A percentile compares a stretch with the other conserved stretches of the same genome.
Evolutionary conservation across 208 protist genomes (phyloP).

Genomic region (Zelonia costaricensis): DNA sequence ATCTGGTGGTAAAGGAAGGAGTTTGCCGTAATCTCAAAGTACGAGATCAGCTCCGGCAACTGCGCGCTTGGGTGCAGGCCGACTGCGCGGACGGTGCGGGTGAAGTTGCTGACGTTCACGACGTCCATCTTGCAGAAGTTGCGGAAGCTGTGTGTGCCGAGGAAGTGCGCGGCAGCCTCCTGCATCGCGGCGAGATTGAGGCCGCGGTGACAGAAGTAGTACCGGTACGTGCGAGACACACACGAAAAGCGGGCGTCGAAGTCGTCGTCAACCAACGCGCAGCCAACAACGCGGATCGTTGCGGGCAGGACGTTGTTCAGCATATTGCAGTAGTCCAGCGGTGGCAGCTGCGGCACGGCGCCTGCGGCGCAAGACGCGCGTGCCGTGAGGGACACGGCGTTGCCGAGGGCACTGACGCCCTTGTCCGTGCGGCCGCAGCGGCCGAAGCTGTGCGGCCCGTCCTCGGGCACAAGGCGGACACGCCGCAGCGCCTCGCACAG

Average conservation of each 20-base stretch:
- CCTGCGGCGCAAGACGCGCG: slow-evolving; percentile 57
- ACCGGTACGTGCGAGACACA: slow-evolving; percentile 90
- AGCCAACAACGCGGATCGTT: slow-evolving; percentile 95
- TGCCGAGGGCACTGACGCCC: slow-evolving; percentile 87
- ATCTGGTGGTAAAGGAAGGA: slow-evolving; percentile 98
- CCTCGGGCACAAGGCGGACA: slow-evolving; percentile 59
- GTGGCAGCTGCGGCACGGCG: slow-evolving; percentile 34
- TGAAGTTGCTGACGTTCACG: slow-evolving; percentile 91
- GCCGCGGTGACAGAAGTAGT: slow-evolving; percentile 88
- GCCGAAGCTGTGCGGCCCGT: slow-evolving; percentile 61
- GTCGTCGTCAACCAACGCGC: slow-evolving; percentile 77
- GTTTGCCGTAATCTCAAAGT: slow-evolving; percentile 90
- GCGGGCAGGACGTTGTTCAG: slow-evolving; percentile 94
- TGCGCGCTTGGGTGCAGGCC: slow-evolving; percentile 54
- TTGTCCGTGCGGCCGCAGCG: slow-evolving; percentile 90
- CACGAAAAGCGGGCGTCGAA: slow-evolving; percentile 95
- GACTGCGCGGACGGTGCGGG: slow-evolving; percentile 69
- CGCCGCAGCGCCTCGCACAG: slow-evolving; percentile 51
- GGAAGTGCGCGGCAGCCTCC: slow-evolving; percentile 71
- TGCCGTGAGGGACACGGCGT: slow-evolving; percentile 68
- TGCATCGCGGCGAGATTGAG: slow-evolving; percentile 91
- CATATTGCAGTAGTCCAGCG: slow-evolving; percentile 94
- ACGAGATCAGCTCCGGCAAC: slow-evolving; percentile 74
- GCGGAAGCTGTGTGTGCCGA: slow-evolving; percentile 97
- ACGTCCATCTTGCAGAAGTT: slow-evolving; percentile 98